phyloP scores from a whole-genome alignment of 2,329 filamentous ascomycete genomes.

The Fusarium sp. region DNA sequence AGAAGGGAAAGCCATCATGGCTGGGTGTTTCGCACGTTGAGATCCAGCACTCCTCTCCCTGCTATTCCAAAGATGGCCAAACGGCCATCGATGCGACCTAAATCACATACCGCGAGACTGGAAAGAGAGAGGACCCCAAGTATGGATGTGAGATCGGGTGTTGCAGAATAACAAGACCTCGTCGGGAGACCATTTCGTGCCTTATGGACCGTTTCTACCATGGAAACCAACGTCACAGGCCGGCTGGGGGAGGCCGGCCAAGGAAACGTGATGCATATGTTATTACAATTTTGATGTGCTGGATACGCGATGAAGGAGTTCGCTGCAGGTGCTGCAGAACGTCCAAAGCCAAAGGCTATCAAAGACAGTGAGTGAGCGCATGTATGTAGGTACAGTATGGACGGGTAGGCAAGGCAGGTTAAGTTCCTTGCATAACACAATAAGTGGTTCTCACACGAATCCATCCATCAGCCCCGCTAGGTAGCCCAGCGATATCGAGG shows the following conservation, averaged over 20 bases:
- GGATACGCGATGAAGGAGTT: not conserved
- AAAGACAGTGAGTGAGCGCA: not conserved
- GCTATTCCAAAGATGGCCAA: not conserved
- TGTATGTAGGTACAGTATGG: slow-evolving; percentile 3
- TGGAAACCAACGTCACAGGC: slow-evolving; percentile 32
- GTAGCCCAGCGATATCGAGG: slow-evolving; percentile 8
- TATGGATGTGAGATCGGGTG: slow-evolving; percentile 16
- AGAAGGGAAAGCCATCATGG: not conserved
- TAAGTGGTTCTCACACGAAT: not conserved
- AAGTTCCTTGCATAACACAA: slow-evolving; percentile 31
- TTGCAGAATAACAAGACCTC: slow-evolving; percentile 18
- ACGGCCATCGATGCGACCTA: slow-evolving; percentile 12
- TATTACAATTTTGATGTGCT: not conserved
- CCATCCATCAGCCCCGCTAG: slow-evolving; percentile 14
- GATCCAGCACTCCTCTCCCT: not conserved
- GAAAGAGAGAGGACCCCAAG: slow-evolving; percentile 28
- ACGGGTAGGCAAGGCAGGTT: slow-evolving; percentile 27
- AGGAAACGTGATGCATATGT: slow-evolving; percentile 4
- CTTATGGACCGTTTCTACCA: slow-evolving; percentile 1
- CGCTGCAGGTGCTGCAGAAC: slow-evolving; percentile 4
- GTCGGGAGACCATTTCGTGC: slow-evolving; percentile 3
- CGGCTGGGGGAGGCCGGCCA: slow-evolving; percentile 13
- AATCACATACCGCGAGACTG: slow-evolving; percentile 35
- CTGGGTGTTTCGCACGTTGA: not conserved
- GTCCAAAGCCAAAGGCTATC: not conserved